Evolutionary conservation across 495 filamentous ascomycete species (phyloP).

Genomic region (Tuber umbilicatum): DNA sequence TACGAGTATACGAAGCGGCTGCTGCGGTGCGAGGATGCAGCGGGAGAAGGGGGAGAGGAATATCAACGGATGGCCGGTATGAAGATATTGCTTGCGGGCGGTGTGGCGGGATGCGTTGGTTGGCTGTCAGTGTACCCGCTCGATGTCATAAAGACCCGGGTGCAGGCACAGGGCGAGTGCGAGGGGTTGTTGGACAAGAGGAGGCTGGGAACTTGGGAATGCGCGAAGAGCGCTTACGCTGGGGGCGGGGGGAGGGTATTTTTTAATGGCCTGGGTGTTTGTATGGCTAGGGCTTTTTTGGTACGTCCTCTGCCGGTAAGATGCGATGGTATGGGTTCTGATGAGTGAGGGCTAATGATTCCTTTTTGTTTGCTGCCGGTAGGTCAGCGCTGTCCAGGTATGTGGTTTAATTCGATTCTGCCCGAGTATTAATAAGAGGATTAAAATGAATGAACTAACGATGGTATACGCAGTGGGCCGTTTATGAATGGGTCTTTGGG

Average conservation of each 20-base stretch:
- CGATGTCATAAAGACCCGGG: conserved; percentile 80
- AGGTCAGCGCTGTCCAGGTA: conserved; percentile 50
- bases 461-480: conserved; percentile 57
- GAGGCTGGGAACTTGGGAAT: conserved; percentile 52
- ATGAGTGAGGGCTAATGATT: conserved; percentile 8
- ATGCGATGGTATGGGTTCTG: background rate
- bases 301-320: conserved; percentile 55
- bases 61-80: conserved; percentile 46
- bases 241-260: conserved; percentile 61
- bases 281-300: conserved; percentile 70
- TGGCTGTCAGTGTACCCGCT: conserved; percentile 84
- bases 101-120: conserved; percentile 72
- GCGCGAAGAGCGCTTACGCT: conserved; percentile 58
- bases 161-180: conserved; percentile 59
- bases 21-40: conserved; percentile 38
- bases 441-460: background rate
- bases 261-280: conserved; percentile 70
- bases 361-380: background rate
- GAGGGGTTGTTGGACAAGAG: conserved; percentile 42
- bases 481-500: conserved; percentile 75
- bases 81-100: conserved; percentile 71
- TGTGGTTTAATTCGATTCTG: conserved; percentile 23
- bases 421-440: background rate
- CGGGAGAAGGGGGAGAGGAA: conserved; percentile 29
- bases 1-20: conserved; percentile 66